Evolutionary conservation across 495 filamentous ascomycete genomes (phyloP).

Genomic region (Penicillium diatomitis): DNA sequence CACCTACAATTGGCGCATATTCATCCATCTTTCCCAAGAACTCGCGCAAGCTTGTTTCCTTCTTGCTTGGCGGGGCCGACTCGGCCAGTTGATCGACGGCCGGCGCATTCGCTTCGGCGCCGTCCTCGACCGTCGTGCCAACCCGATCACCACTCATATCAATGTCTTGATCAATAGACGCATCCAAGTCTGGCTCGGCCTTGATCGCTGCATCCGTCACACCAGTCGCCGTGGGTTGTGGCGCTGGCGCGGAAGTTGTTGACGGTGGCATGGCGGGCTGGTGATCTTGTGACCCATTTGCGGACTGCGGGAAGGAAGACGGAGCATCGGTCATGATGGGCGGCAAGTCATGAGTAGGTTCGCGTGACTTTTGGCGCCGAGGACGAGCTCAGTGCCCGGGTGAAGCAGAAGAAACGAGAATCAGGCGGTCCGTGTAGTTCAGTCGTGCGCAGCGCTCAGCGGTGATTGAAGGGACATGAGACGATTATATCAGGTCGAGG

Average conservation of each 20-base stretch:
- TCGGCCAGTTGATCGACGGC: conserved; percentile 24
- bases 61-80: conserved; percentile 57
- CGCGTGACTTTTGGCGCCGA: neutral
- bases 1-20: conserved; percentile 86
- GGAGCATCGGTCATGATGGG: conserved; percentile 14
- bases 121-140: conserved; percentile 11
- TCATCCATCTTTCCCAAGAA: conserved; percentile 96
- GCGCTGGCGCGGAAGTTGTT: conserved; percentile 1
- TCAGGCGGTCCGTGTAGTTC: too few species aligned
- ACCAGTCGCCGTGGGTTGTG: neutral
- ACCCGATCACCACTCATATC: conserved; percentile 28
- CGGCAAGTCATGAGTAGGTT: conserved; percentile 2
- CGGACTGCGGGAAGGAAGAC: conserved; percentile 5
- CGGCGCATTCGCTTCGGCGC: conserved; percentile 7
- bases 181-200: conserved; percentile 25
- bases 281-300: conserved; percentile 15
- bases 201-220: conserved; percentile 15
- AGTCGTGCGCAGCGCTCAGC: too few species aligned
- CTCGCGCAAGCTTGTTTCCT: conserved; percentile 83
- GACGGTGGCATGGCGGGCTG: conserved; percentile 1
- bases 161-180: conserved; percentile 37
- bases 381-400: conserved; percentile 1
- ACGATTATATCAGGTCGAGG: too few species aligned
- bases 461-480: too few species aligned
- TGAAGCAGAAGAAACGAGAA: too few species aligned